Percentiles rank a stretch among this genome's conserved stretches.
Evolutionary conservation across 1,284 basidiomycete genomes (phyloP).

Genomic region (Bondarzewia mesenterica): DNA sequence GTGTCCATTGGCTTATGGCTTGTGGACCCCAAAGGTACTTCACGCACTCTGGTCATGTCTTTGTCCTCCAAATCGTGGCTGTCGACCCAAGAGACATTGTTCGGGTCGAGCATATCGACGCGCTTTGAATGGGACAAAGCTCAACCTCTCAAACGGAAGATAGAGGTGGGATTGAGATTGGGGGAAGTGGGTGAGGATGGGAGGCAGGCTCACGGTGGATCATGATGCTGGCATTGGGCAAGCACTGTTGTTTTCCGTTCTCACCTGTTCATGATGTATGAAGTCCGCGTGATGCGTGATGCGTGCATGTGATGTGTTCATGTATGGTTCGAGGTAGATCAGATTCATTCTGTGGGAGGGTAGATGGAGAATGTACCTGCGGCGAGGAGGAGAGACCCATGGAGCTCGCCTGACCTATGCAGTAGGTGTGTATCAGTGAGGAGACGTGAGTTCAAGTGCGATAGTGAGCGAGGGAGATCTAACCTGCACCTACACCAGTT

Average conservation of each 20-base stretch:
- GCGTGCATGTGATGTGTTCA: background rate
- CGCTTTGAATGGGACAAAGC: too few relatives aligned
- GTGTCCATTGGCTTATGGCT: too few relatives aligned
- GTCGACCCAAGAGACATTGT: too few relatives aligned
- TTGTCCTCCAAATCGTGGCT: too few relatives aligned
- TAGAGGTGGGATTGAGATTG: too few relatives aligned
- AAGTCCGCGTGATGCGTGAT: too few relatives aligned
- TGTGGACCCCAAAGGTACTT: too few relatives aligned
- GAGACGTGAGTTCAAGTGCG: constrained; percentile 60
- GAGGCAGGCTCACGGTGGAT: constrained; percentile 90
- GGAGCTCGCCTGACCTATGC: constrained; percentile 85
- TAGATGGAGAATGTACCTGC: constrained; percentile 42
- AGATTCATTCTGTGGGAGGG: constrained; percentile 9
- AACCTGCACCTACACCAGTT: constrained; percentile 63
- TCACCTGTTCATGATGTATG: constrained; percentile 38
- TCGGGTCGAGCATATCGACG: too few relatives aligned
- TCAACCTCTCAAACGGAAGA: too few relatives aligned
- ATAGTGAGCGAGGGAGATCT: constrained; percentile 2
- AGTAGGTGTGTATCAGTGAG: constrained; percentile 90
- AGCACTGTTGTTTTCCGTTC: constrained; percentile 79
- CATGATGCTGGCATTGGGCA: constrained; percentile 92
- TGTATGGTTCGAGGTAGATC: too few relatives aligned
- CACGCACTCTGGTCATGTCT: too few relatives aligned
- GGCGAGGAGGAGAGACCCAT: constrained; percentile 90
- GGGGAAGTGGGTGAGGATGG: too few relatives aligned